Conservation (phyloP, 805 yeast species). For the Starmerella lactis-condensi region DNA sequence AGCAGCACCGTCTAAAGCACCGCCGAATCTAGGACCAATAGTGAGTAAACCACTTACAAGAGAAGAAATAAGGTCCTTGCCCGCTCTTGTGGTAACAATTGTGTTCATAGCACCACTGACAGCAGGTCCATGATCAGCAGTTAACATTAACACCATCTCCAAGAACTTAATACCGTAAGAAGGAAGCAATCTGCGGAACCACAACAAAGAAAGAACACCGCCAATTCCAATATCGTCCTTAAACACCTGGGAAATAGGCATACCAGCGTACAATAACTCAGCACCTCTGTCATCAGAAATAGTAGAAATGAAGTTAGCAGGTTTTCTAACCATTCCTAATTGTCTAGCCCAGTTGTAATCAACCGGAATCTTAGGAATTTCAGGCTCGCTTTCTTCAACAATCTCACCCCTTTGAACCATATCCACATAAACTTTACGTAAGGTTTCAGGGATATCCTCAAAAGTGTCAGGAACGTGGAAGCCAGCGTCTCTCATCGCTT, state of each 20-base stretch:
- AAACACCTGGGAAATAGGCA: conserved; percentile 31
- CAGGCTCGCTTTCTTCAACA: conserved; percentile 27
- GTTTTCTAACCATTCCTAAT: conserved; percentile 30
- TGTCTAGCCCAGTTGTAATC: conserved; percentile 34
- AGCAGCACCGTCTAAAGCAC: conserved; percentile 32
- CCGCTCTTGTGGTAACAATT: conserved; percentile 31
- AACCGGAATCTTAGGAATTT: conserved; percentile 31
- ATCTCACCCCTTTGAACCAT: conserved; percentile 29
- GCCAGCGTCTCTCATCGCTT: conserved; percentile 80
- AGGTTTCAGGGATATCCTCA: conserved; percentile 28
- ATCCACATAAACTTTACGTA: conserved; percentile 54
- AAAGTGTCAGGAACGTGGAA: conserved; percentile 73
- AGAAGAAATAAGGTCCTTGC: conserved; percentile 30
- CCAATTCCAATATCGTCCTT: conserved; percentile 32
- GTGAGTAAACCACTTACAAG: conserved; percentile 29
- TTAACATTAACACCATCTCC: conserved; percentile 33
- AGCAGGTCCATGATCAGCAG: conserved; percentile 34
- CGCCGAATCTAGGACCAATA: conserved; percentile 31
- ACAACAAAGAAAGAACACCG: conserved; percentile 30
- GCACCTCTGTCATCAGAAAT: conserved; percentile 33
- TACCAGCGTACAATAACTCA: conserved; percentile 30
- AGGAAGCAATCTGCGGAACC: conserved; percentile 31
- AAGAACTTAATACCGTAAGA: conserved; percentile 28
- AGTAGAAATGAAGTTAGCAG: conserved; percentile 31
- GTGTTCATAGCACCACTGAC: conserved; percentile 33